These are phyloP conservation scores for Phaeosphaeria sp. DNA, from an alignment of 2,329 filamentous ascomycete genomes.

Conservation along the genomic window DNA sequence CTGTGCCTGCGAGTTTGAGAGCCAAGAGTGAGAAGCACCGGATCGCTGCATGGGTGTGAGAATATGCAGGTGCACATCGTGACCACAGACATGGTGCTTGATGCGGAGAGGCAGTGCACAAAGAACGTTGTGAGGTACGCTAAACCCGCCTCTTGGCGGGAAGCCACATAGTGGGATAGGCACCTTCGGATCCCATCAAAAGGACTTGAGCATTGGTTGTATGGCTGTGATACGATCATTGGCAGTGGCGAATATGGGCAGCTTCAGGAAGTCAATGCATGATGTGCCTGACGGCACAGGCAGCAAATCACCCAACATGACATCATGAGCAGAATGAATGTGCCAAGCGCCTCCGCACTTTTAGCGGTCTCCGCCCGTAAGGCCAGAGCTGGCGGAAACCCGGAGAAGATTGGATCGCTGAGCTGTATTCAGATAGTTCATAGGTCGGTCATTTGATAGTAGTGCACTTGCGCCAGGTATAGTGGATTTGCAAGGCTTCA, in stretches of 20 bases:
- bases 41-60: background rate
- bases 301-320: background rate
- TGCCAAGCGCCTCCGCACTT: background rate
- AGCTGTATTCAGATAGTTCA: background rate
- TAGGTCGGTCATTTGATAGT: background rate
- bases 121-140: background rate
- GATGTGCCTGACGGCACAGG: background rate
- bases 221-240: background rate
- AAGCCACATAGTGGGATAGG: background rate
- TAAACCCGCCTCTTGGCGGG: background rate
- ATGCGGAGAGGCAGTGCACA: background rate
- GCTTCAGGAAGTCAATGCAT: background rate
- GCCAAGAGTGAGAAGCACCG: background rate
- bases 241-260: too few species aligned
- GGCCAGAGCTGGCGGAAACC: background rate
- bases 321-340: background rate
- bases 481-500: background rate
- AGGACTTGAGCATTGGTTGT: background rate
- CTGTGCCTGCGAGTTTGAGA: slow-evolving; percentile 13
- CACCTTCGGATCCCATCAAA: background rate
- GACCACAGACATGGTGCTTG: background rate
- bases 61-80: background rate
- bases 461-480: background rate
- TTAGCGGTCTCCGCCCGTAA: background rate
- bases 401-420: background rate